Evolutionary conservation across 345 rosid genomes (phyloP), one percentile per base, ranked within the genome.

Genomic region (Balakata baccata): DNA sequence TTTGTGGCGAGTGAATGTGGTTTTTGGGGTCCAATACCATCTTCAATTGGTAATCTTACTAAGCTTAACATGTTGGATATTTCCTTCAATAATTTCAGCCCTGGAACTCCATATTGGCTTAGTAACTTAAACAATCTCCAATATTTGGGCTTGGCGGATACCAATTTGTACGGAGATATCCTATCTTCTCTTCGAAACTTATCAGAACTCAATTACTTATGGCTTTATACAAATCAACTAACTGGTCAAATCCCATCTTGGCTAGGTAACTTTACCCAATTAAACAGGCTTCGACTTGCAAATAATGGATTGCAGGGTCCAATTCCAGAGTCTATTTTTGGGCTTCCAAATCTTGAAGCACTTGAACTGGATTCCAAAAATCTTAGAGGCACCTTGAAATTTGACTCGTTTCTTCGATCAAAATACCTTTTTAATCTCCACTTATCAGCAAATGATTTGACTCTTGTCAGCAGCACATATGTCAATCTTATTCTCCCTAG

Each of bases 321-420:
- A 7, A 22, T 83, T 61, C 80, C 80, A 5, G 0, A 66, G 16
- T 47, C 73, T 7, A 72, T 83, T 37, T 75, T 46, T 64, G 7
- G 45, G 34, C 68, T 77, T 4, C 4, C 25, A 20, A 67, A 53
- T 56, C 80, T 83, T 17, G 3, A 11, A 9, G 0, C 2, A 14
- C 56, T 80, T 1, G 0, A 8, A 4, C 66, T 80, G 0, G 7
- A n/a, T 0, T n/a, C 11, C 3, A 83, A 77, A 39, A 9, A 69
- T 16, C 54, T 83, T 0, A 78, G 23, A 49, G 81, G 82, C 14
- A 46, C 50, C 10, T 22, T 80, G 49, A 17, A 8, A 3, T 57
- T 72, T 14, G 76, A 75, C 10, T 56, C 62, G 58, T 54, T 80
- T 41, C 50, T 63, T 16, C 64, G 64, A 18, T 54, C 71, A 0